phyloP scores from a whole-genome alignment of 2,329 filamentous ascomycete species.

The Fusarium tricinctum region DNA sequence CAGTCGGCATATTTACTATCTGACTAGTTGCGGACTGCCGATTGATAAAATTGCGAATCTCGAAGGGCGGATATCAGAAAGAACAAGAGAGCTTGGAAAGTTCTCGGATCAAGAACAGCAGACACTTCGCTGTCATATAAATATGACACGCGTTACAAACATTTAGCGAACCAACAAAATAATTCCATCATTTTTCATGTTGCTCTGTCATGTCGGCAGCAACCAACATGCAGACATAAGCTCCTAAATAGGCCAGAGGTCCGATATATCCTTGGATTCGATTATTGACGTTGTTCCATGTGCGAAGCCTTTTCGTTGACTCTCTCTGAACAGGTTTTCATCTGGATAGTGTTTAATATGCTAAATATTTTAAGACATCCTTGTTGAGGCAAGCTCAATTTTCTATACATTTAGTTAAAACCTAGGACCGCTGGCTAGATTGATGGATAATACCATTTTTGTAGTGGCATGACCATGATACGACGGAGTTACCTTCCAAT shows the following conservation, averaged over 20 bases:
- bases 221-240: conserved; percentile 9
- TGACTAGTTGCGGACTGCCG: no score
- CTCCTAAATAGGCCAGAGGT: background rate
- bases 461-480: no score
- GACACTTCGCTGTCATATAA: background rate
- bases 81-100: background rate
- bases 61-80: no score
- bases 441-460: no score
- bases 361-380: no score
- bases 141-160: background rate
- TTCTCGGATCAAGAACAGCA: background rate
- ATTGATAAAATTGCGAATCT: no score
- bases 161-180: conserved; percentile 5
- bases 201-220: background rate
- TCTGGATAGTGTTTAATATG: no score
- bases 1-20: background rate
- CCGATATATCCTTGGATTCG: background rate
- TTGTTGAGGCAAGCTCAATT: no score
- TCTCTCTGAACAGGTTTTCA: no score
- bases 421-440: no score
- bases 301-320: no score
- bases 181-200: background rate
- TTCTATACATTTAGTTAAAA: no score
- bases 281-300: background rate
- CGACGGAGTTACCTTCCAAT: background rate